Percentiles rank a stretch among this genome's conserved stretches.
Conservation (phyloP, 129 eudicot species). For the Flaveria ramosissima region DNA sequence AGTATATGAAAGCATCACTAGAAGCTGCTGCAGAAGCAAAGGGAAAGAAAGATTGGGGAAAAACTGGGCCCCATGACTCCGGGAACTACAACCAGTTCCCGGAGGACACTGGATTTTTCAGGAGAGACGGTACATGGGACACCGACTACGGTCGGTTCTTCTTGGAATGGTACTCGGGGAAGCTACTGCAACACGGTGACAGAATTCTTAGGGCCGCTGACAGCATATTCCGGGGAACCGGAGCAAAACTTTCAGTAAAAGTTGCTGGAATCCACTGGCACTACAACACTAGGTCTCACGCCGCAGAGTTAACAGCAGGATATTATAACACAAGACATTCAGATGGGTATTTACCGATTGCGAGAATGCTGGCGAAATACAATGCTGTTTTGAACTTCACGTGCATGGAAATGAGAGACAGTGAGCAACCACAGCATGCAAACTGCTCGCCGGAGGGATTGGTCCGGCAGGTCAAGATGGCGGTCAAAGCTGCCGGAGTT, state of each 20-base stretch:
- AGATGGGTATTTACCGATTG: constrained; percentile 78
- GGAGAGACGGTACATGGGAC: constrained; percentile 79
- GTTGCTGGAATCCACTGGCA: constrained; percentile 99
- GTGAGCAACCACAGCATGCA: constrained; percentile 76
- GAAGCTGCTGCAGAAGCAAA: constrained; percentile 77
- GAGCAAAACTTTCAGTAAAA: constrained; percentile 79
- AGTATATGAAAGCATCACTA: constrained; percentile 94
- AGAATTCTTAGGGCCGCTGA: constrained; percentile 68
- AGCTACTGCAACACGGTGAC: constrained; percentile 80
- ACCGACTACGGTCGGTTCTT: constrained; percentile 81
- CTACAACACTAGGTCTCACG: constrained; percentile 88
- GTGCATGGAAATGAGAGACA: constrained; percentile 96
- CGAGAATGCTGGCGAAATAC: constrained; percentile 64
- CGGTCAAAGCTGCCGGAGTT: constrained; percentile 59
- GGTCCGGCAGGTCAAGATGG: constrained; percentile 77
- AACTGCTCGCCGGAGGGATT: constrained; percentile 83
- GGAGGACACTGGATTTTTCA: constrained; percentile 88
- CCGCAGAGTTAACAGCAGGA: constrained; percentile 90
- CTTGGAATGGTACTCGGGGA: constrained; percentile 83
- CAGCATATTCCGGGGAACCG: constrained; percentile 65
- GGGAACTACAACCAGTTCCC: constrained; percentile 89
- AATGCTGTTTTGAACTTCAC: constrained; percentile 84
- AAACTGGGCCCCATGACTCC: constrained; percentile 80
- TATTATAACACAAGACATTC: constrained; percentile 71
- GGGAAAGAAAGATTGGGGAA: constrained; percentile 75